phyloP scores from a whole-genome alignment of 768 basidiomycete species.

The Auricularia heimuer region DNA sequence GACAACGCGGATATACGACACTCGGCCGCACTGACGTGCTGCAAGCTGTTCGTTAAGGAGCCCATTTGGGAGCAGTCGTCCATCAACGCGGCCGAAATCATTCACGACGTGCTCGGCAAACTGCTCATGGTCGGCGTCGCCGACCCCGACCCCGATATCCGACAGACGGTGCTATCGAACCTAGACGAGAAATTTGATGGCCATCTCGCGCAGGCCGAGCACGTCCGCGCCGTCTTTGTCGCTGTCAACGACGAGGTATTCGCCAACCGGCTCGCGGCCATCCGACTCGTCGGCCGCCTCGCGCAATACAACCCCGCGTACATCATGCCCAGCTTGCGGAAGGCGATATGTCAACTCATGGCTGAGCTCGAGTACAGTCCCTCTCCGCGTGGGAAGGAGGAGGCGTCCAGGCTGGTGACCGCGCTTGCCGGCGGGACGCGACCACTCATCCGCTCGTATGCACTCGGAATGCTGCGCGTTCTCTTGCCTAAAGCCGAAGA shows the following conservation, averaged over 20 bases:
- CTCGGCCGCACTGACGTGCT: conserved; percentile 87
- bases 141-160: conserved; percentile 82
- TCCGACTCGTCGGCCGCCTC: conserved; percentile 83
- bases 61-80: conserved; percentile 95
- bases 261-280: conserved; percentile 85
- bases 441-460: conserved; percentile 90
- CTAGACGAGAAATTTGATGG: conserved; percentile 93
- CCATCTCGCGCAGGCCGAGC: conserved; percentile 94
- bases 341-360: conserved; percentile 88
- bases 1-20: conserved; percentile 80
- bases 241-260: conserved; percentile 96
- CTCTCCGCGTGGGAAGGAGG: conserved; percentile 58
- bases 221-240: conserved; percentile 94
- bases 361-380: conserved; percentile 97
- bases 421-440: conserved; percentile 86
- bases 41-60: conserved; percentile 83
- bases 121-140: conserved; percentile 90
- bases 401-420: conserved; percentile 84
- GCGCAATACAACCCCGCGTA: conserved; percentile 96
- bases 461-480: conserved; percentile 87
- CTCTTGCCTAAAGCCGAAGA: conserved; percentile 86
- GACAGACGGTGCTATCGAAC: conserved; percentile 75
- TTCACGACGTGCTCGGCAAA: conserved; percentile 97
- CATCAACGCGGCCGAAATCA: conserved; percentile 91
- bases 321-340: conserved; percentile 94